Evolutionary conservation across 345 rosid genomes (phyloP).

Genomic region (Camelina laxa): DNA sequence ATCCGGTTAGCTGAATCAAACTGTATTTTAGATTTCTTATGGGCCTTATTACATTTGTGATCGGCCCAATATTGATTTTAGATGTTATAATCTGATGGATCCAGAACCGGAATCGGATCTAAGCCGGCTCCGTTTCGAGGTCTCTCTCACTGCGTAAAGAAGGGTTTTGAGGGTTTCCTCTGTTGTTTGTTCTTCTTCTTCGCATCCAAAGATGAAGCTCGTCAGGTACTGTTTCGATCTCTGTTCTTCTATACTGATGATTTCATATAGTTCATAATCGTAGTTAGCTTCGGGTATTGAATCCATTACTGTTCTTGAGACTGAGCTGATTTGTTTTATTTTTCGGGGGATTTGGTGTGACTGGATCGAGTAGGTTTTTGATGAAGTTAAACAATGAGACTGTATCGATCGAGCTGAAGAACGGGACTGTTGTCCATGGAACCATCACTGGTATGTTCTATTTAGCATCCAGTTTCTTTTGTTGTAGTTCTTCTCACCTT

Average conservation of each 20-base stretch:
- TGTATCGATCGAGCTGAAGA: conserved; percentile 95
- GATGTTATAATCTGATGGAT: background rate
- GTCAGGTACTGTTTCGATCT: conserved; percentile 49
- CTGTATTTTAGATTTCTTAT: background rate
- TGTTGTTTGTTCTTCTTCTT: conserved; percentile 9
- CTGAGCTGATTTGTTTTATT: background rate
- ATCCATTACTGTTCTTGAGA: background rate
- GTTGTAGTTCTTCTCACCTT: conserved; percentile 14
- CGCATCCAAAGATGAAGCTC: conserved; percentile 51
- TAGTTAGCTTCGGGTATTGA: background rate
- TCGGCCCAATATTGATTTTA: conserved; percentile 11
- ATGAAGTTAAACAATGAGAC: conserved; percentile 99
- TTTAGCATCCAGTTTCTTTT: background rate
- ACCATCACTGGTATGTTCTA: conserved; percentile 77
- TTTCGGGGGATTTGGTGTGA: background rate
- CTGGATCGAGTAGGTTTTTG: conserved; percentile 70
- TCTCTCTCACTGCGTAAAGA: conserved; percentile 1
- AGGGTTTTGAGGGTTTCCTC: conserved; percentile 39
- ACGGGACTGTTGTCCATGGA: conserved; percentile 92
- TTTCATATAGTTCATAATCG: background rate
- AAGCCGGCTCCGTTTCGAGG: conserved; percentile 14
- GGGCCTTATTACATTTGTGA: conserved; percentile 24
- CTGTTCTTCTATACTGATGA: background rate
- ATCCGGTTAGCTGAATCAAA: conserved; percentile 23
- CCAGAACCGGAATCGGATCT: conserved; percentile 30